phyloP scores from a whole-genome alignment of 352 stramenopile genomes.

The Phytophthora palmivora region DNA sequence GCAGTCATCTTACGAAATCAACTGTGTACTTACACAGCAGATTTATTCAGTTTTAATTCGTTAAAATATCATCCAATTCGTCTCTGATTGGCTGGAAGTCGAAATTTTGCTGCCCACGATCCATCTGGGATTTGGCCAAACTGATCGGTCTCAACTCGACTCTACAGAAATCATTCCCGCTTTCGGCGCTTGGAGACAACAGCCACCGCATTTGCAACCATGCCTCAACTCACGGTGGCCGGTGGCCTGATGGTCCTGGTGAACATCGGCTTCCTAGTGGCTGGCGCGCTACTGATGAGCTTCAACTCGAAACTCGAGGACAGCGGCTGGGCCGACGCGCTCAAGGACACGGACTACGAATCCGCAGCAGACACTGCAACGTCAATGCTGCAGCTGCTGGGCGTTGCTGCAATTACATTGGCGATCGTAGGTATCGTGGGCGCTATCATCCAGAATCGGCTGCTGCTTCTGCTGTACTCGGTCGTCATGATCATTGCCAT shows the following conservation, averaged over 20 bases:
- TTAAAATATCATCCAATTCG: not conserved
- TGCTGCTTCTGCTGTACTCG: conserved; percentile 78
- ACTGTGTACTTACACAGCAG: conserved; percentile 6
- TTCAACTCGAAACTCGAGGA: conserved; percentile 62
- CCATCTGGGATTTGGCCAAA: conserved; percentile 25
- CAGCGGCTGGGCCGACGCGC: conserved; percentile 79
- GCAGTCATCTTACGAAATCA: not conserved
- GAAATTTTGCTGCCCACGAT: conserved; percentile 13
- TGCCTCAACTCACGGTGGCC: conserved; percentile 48
- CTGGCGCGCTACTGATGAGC: conserved; percentile 68
- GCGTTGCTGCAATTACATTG: conserved; percentile 59
- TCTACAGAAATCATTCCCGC: conserved; percentile 31
- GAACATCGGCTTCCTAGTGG: conserved; percentile 77
- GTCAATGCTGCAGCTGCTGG: conserved; percentile 59
- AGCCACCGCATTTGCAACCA: conserved; percentile 12
- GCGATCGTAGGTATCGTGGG: conserved; percentile 72
- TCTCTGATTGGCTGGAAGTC: conserved; percentile 8
- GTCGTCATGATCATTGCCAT: conserved; percentile 74
- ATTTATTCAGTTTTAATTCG: conserved; percentile 11
- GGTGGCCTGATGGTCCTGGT: conserved; percentile 74
- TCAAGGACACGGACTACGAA: conserved; percentile 78
- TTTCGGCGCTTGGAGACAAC: conserved; percentile 18
- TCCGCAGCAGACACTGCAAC: conserved; percentile 49
- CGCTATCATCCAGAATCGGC: conserved; percentile 66
- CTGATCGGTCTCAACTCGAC: conserved; percentile 10